phyloP scores from a whole-genome alignment of 2,329 filamentous ascomycete genomes.

The Nigrospora sphaerica region DNA sequence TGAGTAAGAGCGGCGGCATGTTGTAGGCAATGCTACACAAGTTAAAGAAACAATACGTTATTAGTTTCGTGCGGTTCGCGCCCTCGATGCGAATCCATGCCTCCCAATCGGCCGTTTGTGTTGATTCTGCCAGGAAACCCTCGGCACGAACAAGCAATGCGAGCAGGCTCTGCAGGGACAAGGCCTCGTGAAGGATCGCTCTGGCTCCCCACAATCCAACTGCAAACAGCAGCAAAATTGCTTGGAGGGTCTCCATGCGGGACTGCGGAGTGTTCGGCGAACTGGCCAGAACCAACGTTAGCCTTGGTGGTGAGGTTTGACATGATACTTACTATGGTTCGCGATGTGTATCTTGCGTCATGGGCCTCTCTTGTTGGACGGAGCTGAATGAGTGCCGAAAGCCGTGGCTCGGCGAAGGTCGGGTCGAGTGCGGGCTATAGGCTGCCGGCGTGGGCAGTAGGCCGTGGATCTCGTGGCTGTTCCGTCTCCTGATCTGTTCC shows the following conservation, averaged over 20 bases:
- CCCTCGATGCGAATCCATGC: conserved; percentile 52
- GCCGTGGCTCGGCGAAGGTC: conserved; percentile 49
- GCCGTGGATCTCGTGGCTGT: conserved; percentile 50
- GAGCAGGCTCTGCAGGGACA: conserved; percentile 52
- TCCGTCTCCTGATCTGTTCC: conserved; percentile 51
- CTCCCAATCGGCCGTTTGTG: conserved; percentile 48
- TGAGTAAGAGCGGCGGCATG: conserved; percentile 50
- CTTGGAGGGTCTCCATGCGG: conserved; percentile 58
- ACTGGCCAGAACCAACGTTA: conserved; percentile 22
- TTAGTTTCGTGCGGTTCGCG: conserved; percentile 50
- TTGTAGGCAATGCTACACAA: conserved; percentile 56
- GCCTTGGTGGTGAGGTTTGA: conserved; percentile 1
- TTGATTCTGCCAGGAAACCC: conserved; percentile 41
- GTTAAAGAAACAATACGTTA: conserved; percentile 57
- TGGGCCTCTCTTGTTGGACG: conserved; percentile 47
- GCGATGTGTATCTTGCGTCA: conserved; percentile 50
- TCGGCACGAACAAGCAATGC: conserved; percentile 53
- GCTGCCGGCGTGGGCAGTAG: conserved; percentile 49
- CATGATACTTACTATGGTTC: conserved; percentile 46
- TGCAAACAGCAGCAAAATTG: conserved; percentile 53
- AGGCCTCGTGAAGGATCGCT: conserved; percentile 50
- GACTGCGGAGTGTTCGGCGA: conserved; percentile 53
- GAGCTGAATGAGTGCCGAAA: conserved; percentile 54
- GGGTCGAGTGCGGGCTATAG: conserved; percentile 53
- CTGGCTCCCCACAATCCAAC: conserved; percentile 56